Base-by-base conservation (phyloP, 2,329 filamentous ascomycete genomes). In the Hypoxylon sp. region DNA sequence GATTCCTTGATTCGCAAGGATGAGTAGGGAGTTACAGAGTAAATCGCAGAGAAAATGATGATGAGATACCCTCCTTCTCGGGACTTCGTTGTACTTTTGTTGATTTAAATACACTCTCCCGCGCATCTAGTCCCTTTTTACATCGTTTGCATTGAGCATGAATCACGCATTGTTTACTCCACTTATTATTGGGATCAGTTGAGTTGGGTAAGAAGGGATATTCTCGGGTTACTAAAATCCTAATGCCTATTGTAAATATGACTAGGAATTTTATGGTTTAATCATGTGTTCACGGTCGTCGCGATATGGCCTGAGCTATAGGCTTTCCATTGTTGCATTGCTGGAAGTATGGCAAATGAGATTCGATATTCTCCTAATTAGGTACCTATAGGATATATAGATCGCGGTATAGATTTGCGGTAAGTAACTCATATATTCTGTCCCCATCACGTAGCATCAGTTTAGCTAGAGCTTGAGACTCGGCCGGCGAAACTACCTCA, bases 1-100 rank as follows among this genome's bases (percentile, higher is more conserved):
- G 90, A 92, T 44, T 86, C 86, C 63, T 81, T 92, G 67, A 91
- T 92, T 74, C 75, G 83, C 58, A 91, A 90, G 78, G 81, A 80
- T 48, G 69, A 73, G 59, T 72, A 71, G 50, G 63, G 58, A 29
- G 10, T 47, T 51, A 24, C 44, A 24, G 19, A 47, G n/a, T 31
- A 24, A 54, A 54, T 60, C 39, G 53, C 51, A 39, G 47, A 63
- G 57, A 59, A 67, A 59, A 53, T 63, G 60, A 64, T 60, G 66
- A 74, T 69, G 66, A 73, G 72, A 75, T 75, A 75, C 73, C 73
- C 73, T 70, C 71, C 52, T 71, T 71, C 44, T 65, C 60, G 60
- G 62, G 66, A 66, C 62, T 62, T 61, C 63, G 48, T 68, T 66
- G 59, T 63, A 59, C 37, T 59, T 68, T 47, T 64, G 50, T 59